phyloP scores from a whole-genome alignment of 352 stramenopile genomes.

The Phytophthora multivora region DNA sequence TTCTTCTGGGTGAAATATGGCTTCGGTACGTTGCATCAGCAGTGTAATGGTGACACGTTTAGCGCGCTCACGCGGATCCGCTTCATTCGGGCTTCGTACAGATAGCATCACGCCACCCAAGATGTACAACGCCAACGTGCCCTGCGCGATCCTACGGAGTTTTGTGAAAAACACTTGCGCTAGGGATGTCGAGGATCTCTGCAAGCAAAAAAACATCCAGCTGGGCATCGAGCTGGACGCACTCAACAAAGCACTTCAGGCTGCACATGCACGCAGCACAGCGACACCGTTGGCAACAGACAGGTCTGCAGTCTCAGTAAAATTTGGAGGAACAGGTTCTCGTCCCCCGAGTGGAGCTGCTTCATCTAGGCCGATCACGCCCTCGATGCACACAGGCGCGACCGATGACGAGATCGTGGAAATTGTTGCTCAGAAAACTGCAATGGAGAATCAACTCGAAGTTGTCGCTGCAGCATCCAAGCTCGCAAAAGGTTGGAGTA shows the following conservation, averaged over 20 bases:
- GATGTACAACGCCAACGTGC: conserved; percentile 83
- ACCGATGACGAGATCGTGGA: conserved; percentile 31
- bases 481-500: conserved; percentile 50
- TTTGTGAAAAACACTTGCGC: conserved; percentile 71
- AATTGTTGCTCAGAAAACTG: conserved; percentile 40
- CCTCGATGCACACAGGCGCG: conserved; percentile 5
- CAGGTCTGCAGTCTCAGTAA: neutral
- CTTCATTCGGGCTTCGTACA: conserved; percentile 3
- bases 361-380: conserved; percentile 21
- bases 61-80: neutral
- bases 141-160: conserved; percentile 68
- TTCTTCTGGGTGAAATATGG: conserved; percentile 88
- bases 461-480: conserved; percentile 50
- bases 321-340: conserved; percentile 9
- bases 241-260: conserved; percentile 42
- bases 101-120: conserved; percentile 60
- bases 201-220: conserved; percentile 80
- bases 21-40: conserved; percentile 52
- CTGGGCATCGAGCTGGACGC: conserved; percentile 76
- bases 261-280: neutral
- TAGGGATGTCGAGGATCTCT: conserved; percentile 72
- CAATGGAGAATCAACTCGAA: conserved; percentile 56
- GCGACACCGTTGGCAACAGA: conserved; percentile 14
- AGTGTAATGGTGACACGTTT: no score
- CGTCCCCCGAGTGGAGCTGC: conserved; percentile 24